These are phyloP conservation scores for Pseudoneurospora amorphoporcata DNA, from an alignment of 495 filamentous ascomycete species.

Conservation along the genomic window DNA sequence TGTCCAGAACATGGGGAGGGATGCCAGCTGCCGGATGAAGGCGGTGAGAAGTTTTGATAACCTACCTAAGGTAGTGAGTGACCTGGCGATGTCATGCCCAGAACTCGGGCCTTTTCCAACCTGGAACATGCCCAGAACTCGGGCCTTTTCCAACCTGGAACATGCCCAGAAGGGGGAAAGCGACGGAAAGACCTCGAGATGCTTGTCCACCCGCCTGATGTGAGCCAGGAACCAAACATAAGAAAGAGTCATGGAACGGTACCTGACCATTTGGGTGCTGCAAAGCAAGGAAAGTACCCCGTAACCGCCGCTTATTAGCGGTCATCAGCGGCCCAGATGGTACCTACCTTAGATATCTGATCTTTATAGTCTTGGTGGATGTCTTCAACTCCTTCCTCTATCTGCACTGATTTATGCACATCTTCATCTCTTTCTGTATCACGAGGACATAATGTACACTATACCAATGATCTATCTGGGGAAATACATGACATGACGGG, in stretches of 20 bases:
- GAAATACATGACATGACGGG: background rate
- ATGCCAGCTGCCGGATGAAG: background rate
- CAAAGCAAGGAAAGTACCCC: background rate
- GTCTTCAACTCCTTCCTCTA: background rate
- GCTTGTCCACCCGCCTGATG: background rate
- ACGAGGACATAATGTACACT: background rate
- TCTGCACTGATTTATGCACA: background rate
- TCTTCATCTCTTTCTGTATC: background rate
- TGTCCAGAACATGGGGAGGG: background rate
- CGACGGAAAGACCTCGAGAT: background rate
- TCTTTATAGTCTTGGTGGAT: background rate
- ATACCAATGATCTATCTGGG: background rate
- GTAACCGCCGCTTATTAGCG: background rate
- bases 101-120: background rate
- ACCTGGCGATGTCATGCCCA: background rate
- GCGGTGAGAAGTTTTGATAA: background rate
- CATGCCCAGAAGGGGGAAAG: background rate
- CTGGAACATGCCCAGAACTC: background rate
- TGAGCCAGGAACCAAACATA: background rate
- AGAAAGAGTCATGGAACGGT: background rate
- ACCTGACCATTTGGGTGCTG: background rate
- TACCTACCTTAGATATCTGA: background rate
- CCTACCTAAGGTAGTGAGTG: background rate
- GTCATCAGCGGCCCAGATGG: background rate
- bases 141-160: background rate